Base-by-base conservation (phyloP, 139 green algal species). In the Chlorella sp. region DNA sequence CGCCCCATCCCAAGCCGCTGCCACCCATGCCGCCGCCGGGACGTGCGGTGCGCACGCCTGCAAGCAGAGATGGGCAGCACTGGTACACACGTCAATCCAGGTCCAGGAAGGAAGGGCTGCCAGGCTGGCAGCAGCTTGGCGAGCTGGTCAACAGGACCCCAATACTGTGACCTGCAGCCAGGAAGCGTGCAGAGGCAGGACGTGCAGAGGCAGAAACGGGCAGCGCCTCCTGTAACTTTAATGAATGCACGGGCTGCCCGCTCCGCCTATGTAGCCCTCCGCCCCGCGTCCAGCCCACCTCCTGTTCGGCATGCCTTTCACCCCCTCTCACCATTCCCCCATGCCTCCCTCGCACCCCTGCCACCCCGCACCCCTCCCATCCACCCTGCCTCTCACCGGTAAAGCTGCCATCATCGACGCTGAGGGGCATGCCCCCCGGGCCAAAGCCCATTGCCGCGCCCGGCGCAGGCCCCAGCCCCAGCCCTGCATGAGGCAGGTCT, bases 351-450 rank as follows among this genome's bases (percentile, higher is more conserved):
- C 21, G 64, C 64, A 73, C 64, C 21, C 22, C 64, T 73, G 64
- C 64, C 64, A 11, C 64, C 11, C 64, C 64, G 5, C 22, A 26
- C 15, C 64, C 64, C 64, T 26, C 64, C 64, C 64, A 71, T 14
- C 21, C 5, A 71, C 64, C 64, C 64, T 4, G 2, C 64, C 34
- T 19, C 77, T 14, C 79, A 57, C 84, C 84, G 0, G 34, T 30
- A n/a, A 83, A 89, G 69, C 42, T 83, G 85, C 85, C 85, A n/a
- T 89, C 85, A 73, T 89, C 85, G 1, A 89, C 42, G 34, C 14
- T 22, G n/a, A 53, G 34, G 28, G 79, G 79, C 42, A 81, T 81
- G 28, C 79, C 42, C 9, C 79, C 79, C 12, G 57, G 32, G 9
- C 79, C 79, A 40, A 85, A 85, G 42, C 79, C 79, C 79, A 85